These are phyloP conservation scores for Tylopilus sp. DNA, from an alignment of 768 basidiomycete species.

Conservation along the genomic window DNA sequence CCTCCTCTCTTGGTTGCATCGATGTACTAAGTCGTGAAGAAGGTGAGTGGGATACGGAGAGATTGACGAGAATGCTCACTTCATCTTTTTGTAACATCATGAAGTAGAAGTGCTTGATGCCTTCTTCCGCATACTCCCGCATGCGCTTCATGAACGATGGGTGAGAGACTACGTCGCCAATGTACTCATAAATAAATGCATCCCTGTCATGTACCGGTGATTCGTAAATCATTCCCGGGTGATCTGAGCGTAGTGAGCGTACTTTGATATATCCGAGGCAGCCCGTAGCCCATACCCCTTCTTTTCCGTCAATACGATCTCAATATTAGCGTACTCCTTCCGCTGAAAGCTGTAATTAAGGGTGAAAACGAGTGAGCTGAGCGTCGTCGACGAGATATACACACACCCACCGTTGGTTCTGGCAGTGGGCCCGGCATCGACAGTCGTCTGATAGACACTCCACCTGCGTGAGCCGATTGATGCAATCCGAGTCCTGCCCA, in stretches of 20 bases:
- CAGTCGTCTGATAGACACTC: constrained; percentile 94
- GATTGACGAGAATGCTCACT: constrained; percentile 43
- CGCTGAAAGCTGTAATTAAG: constrained; percentile 69
- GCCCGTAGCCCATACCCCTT: constrained; percentile 95
- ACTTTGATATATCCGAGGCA: constrained; percentile 62
- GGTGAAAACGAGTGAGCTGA: constrained; percentile 2
- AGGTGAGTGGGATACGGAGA: not conserved
- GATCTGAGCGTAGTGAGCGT: constrained; percentile 24
- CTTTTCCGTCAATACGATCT: constrained; percentile 90
- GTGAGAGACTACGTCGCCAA: constrained; percentile 93
- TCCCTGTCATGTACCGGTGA: constrained; percentile 51
- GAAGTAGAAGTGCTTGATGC: constrained; percentile 96
- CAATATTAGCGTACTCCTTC: constrained; percentile 78
- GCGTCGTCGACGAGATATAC: not conserved
- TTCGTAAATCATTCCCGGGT: constrained; percentile 2
- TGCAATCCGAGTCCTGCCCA: constrained; percentile 87
- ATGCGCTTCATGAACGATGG: constrained; percentile 88
- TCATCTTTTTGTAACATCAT: constrained; percentile 99
- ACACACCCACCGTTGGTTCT: constrained; percentile 79
- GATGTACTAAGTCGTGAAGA: constrained; percentile 62
- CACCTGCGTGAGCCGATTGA: constrained; percentile 95
- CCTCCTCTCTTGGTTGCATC: constrained; percentile 97
- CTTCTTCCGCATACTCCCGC: constrained; percentile 89
- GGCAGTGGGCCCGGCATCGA: constrained; percentile 74
- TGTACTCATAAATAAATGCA: constrained; percentile 93